These are phyloP conservation scores for Jaenimonas drosophilae DNA, from an alignment of 208 protist species.

Conservation along the genomic window DNA sequence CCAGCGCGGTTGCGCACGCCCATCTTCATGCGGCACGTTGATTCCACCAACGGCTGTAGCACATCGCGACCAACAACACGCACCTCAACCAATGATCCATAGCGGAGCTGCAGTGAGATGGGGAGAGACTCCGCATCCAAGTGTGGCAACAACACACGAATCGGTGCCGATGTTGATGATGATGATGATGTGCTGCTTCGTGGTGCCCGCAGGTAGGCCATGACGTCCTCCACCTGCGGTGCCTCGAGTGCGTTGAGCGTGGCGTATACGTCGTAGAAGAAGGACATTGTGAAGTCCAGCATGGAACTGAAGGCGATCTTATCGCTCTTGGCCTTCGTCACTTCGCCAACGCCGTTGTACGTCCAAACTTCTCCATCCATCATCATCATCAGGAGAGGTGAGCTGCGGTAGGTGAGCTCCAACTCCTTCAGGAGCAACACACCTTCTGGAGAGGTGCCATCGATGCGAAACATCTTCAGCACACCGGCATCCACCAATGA, in stretches of 20 bases:
- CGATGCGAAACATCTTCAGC: conserved; percentile 76
- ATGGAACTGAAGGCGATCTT: conserved; percentile 21
- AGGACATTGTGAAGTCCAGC: conserved; percentile 64
- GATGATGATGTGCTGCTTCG: conserved; percentile 13
- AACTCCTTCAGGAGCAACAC: conserved; percentile 25
- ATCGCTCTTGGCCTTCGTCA: conserved; percentile 21
- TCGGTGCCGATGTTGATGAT: conserved; percentile 2
- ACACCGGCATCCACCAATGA: conserved; percentile 39
- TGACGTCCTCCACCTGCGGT: conserved; percentile 16
- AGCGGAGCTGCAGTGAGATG: conserved; percentile 42
- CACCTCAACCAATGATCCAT: conserved; percentile 24
- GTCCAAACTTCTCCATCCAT: conserved; percentile 60
- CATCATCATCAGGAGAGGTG: conserved; percentile 36
- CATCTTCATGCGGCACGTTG: conserved; percentile 57
- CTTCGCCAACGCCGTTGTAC: conserved; percentile 25
- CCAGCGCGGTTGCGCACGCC: conserved; percentile 48
- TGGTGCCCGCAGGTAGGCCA: conserved; percentile 42
- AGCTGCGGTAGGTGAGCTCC: conserved; percentile 13
- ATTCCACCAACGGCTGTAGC: conserved; percentile 47
- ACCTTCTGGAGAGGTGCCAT: conserved; percentile 41
- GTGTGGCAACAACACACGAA: conserved; percentile 24
- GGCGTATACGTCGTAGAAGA: conserved; percentile 47
- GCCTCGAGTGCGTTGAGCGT: conserved; percentile 17
- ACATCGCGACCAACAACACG: conserved; percentile 29
- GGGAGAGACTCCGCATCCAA: conserved; percentile 39